phyloP scores from a whole-genome alignment of 306 rosid species.

The Heteromeles arbutifolia region DNA sequence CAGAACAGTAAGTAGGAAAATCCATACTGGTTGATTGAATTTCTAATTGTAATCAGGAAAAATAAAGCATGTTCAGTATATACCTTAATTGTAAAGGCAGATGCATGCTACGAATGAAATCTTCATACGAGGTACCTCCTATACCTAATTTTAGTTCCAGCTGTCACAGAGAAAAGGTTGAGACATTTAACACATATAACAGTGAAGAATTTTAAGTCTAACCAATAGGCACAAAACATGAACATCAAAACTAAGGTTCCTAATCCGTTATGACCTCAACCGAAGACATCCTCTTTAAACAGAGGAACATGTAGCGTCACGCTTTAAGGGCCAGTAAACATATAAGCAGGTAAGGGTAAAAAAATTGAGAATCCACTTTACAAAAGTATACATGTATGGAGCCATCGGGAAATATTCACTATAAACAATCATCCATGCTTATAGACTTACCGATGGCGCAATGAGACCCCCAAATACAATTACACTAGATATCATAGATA shows the following conservation, averaged over 20 bases:
- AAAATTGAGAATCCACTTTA: background rate
- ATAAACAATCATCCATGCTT: background rate
- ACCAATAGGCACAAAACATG: background rate
- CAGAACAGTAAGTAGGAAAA: slow-evolving; percentile 14
- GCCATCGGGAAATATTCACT: background rate
- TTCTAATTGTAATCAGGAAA: background rate
- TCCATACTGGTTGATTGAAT: background rate
- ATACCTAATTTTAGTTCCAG: slow-evolving; percentile 90
- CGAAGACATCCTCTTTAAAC: background rate
- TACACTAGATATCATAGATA: slow-evolving; percentile 57
- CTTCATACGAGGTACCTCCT: slow-evolving; percentile 90
- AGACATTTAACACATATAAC: slow-evolving; percentile 4
- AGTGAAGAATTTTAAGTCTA: background rate
- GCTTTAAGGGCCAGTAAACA: background rate
- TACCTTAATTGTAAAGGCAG: slow-evolving; percentile 90
- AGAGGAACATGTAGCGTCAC: background rate
- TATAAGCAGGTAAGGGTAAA: background rate
- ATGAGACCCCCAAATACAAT: slow-evolving; percentile 84
- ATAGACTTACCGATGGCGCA: slow-evolving; percentile 77
- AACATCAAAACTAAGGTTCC: background rate
- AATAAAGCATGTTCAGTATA: background rate
- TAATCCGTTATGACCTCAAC: no score
- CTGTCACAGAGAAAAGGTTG: slow-evolving; percentile 35
- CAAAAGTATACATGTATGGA: background rate
- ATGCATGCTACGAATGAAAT: slow-evolving; percentile 85